A percentile compares a stretch with the other conserved stretches of the same genome.
These are phyloP conservation scores for Sugiyamaella qingdaonensis DNA, from an alignment of 805 yeast species.

Conservation along the genomic window DNA sequence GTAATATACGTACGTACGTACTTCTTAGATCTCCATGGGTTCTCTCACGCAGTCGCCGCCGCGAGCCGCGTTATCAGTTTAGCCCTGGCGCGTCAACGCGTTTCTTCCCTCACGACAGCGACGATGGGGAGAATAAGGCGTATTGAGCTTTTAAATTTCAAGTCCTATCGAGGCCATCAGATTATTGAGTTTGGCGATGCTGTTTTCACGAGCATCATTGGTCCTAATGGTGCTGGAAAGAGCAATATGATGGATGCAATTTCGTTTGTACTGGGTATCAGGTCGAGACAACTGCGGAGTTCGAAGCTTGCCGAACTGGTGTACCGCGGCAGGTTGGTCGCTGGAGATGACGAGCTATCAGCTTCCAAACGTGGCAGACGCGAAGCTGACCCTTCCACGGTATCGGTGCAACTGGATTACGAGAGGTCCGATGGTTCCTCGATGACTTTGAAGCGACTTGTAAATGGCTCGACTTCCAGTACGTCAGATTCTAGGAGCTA, in stretches of 20 bases:
- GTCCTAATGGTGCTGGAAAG: slow-evolving; percentile 99
- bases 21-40: too few species aligned
- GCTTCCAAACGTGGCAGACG: slow-evolving; percentile 20
- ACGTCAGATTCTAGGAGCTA: neutral
- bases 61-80: neutral
- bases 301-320: slow-evolving; percentile 68
- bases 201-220: slow-evolving; percentile 83
- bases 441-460: slow-evolving; percentile 56
- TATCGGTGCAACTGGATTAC: slow-evolving; percentile 76
- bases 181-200: slow-evolving; percentile 75
- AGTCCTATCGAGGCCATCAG: slow-evolving; percentile 78
- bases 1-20: too few species aligned
- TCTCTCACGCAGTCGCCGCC: neutral
- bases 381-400: slow-evolving; percentile 43
- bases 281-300: slow-evolving; percentile 72
- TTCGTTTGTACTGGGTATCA: slow-evolving; percentile 86
- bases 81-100: neutral
- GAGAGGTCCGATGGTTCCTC: slow-evolving; percentile 55
- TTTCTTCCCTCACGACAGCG: neutral
- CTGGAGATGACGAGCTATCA: slow-evolving; percentile 23
- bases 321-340: slow-evolving; percentile 60
- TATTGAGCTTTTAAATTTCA: slow-evolving; percentile 78
- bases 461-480: slow-evolving; percentile 1
- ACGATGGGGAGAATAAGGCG: slow-evolving; percentile 80
- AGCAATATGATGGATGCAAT: slow-evolving; percentile 97